Conservation (phyloP, 495 filamentous ascomycete species). For the Terfezia boudieri region DNA sequence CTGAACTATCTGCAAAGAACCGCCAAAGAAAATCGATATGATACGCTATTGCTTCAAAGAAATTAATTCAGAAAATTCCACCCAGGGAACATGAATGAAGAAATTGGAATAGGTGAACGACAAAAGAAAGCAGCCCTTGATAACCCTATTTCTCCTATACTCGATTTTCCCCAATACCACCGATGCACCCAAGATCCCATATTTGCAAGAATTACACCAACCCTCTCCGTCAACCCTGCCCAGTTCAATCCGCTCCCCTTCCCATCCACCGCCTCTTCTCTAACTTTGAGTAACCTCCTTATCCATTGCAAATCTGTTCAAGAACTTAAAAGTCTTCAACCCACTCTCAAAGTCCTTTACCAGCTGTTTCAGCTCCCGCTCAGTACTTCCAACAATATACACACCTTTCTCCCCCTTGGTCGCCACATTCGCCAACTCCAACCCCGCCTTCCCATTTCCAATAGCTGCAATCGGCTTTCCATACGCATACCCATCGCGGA, state of each 20-base stretch:
- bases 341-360: constrained; percentile 32
- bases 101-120: too few relatives aligned
- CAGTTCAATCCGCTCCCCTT: neutral
- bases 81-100: too few relatives aligned
- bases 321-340: constrained; percentile 41
- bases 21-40: too few relatives aligned
- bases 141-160: too few relatives aligned
- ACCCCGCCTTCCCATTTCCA: constrained; percentile 25
- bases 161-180: too few relatives aligned
- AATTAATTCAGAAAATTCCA: too few relatives aligned
- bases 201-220: too few relatives aligned
- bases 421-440: constrained; percentile 25
- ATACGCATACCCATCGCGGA: constrained; percentile 42
- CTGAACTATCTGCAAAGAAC: too few relatives aligned
- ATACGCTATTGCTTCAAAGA: too few relatives aligned
- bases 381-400: constrained; percentile 20
- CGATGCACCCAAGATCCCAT: too few relatives aligned
- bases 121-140: too few relatives aligned
- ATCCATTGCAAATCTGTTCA: constrained; percentile 36
- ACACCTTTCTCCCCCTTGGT: constrained; percentile 26
- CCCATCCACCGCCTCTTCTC: neutral
- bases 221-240: too few relatives aligned
- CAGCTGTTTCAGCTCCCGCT: constrained; percentile 20
- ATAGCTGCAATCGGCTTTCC: constrained; percentile 51
- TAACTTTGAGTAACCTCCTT: neutral